A percentile compares a stretch with the other conserved stretches of the same genome.
phyloP scores from a whole-genome alignment of 768 basidiomycete genomes.

The Lactarius hengduanensis region DNA sequence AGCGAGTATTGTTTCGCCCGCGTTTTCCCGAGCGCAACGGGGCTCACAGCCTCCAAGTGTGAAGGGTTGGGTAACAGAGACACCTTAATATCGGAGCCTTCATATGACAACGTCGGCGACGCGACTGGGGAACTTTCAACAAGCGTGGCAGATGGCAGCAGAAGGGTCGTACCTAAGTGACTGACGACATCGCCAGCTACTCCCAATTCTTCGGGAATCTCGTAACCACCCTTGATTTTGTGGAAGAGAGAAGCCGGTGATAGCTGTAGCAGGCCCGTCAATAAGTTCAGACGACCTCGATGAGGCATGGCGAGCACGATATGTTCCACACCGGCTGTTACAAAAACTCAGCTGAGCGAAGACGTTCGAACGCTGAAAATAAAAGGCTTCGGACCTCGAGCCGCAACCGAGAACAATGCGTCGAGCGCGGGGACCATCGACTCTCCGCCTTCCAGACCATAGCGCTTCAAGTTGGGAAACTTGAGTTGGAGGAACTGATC shows the following conservation, averaged over 20 bases:
- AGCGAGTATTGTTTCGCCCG: conserved; percentile 88
- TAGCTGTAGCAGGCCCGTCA: conserved; percentile 72
- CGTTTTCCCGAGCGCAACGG: conserved; percentile 85
- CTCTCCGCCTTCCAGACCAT: conserved; percentile 90
- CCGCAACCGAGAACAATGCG: conserved; percentile 64
- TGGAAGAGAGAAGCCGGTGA: conserved; percentile 72
- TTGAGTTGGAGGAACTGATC: conserved; percentile 85
- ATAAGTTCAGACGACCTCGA: conserved; percentile 80
- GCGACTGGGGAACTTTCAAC: conserved; percentile 43
- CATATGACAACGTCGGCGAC: conserved; percentile 62
- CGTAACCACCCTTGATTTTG: conserved; percentile 81
- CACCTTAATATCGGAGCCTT: conserved; percentile 58
- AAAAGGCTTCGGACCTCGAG: conserved; percentile 44
- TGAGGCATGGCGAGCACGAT: conserved; percentile 86
- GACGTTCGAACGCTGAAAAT: background rate
- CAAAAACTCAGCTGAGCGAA: background rate
- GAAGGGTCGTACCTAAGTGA: conserved; percentile 60
- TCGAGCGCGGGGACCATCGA: conserved; percentile 91
- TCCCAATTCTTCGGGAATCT: conserved; percentile 62
- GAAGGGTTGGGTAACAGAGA: conserved; percentile 81
- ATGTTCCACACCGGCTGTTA: conserved; percentile 59
- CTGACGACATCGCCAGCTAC: conserved; percentile 85
- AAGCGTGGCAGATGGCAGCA: conserved; percentile 2
- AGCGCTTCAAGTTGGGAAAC: conserved; percentile 86
- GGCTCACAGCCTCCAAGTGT: conserved; percentile 83